Base-by-base conservation (phyloP, 2,329 filamentous ascomycete genomes). In the Periconia sp. region DNA sequence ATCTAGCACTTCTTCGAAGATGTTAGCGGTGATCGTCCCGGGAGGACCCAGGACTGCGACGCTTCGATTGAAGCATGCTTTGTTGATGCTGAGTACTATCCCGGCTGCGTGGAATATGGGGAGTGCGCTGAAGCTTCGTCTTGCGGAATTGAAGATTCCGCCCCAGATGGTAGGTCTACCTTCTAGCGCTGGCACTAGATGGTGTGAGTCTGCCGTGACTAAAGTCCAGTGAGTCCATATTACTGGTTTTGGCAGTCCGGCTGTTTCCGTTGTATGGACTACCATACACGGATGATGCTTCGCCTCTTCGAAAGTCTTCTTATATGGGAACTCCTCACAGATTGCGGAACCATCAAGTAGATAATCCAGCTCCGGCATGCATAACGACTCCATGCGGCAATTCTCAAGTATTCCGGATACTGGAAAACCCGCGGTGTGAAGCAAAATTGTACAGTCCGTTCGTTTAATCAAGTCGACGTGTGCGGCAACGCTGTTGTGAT, bases 241-340 rank as follows among this genome's bases (percentile, higher is more conserved):
- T 1, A 73, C 60, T 4, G 69, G 65, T 28, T 71, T 72, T 2
- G 70, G 71, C 12, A 66, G 41, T 1, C 70, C 69, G 0, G 66
- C 72, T 0, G 69, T 65, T 0, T 66, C 68, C 15, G 67, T 68
- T 0, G 69, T 69, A 48, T 72, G 68, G n/a, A 71, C 24, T 5
- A 71, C 54, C 8, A 66, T 50, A 36, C 65, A 53, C 1, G 58
- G 63, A 25, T 73, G 62, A 31, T 56, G 29, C 18, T 54, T 52
- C 13, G 63, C 62, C 36, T 69, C 61, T 5, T 66, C 61, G 21
- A 59, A 71, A 3, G 53, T 46, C 28, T 54, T 58, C 3, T 12
- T 49, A 22, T 59, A 65, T 7, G 56, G 54, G 34, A 56, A 63
- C 3, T 23, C 40, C 3, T 57, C 48, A 41, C 37, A 54, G 15